Evolutionary conservation across 495 filamentous ascomycete genomes (phyloP), one percentile per base, ranked within the genome.

Genomic region (Chaetomium fimeti): DNA sequence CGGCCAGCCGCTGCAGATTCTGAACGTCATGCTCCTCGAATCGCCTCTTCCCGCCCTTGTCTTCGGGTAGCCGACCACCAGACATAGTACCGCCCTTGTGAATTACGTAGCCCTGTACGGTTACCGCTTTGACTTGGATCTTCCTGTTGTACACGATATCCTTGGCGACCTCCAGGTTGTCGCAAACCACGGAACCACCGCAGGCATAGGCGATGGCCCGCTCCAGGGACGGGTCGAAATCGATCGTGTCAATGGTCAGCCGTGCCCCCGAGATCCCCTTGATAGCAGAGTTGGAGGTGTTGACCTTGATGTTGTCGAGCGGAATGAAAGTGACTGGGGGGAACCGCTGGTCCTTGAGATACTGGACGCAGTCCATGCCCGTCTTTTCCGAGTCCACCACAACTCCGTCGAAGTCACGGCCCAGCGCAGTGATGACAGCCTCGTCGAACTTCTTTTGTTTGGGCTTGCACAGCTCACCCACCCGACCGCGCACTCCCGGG

Each of bases 11-110:
- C 66, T 87, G 81, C 20, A 96, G 82, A 68, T 90, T 89, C 62
- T 94, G 90, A 15, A 97, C 84, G 64, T 96, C 92, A 8, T 88
- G 84, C 66, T 96, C 92, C 69, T 95, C 92, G 81, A 93, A 98
- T 40, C 90, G 85, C 43, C 92, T 88, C 62, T 89, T 88, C 47
- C 84, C 85, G 48, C 88, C 86, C 71, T 87, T 88, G 43, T 85
- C 83, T n/a, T 85, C 81, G 22, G 85, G 85, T 20, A 90, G 86
- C 40, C 90, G 87, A 65, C 94, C 94, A 81, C 94, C 94, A 25
- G 94, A 98, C 91, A 99, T 97, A 47, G 92, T 83, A 72, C 94
- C 95, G n/a, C 89, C 91, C 72, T 97, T 97, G 76, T 97, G 92
- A 61, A 98, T 97, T 40, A 98, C 90, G 32, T 86, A 90, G 28